A percentile compares a stretch with the other conserved stretches of the same genome.
phyloP scores from a whole-genome alignment of 331 rosid genomes.

The Acacia concinna region DNA sequence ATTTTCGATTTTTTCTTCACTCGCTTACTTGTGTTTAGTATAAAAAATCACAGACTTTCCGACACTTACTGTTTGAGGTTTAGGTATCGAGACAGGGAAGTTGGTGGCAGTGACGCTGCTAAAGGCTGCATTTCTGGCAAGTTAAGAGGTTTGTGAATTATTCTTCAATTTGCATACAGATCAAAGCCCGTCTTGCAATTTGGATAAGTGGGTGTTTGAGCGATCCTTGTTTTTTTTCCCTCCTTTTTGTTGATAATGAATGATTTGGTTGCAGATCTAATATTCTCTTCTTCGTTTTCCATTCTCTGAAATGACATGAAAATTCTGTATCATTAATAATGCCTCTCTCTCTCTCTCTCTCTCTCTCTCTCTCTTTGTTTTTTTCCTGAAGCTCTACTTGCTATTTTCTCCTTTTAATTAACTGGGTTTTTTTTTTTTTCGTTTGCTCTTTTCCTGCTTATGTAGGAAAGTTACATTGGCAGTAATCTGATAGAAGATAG shows the following conservation, averaged over 20 bases:
- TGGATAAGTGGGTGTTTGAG: too few species aligned
- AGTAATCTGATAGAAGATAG: conserved; percentile 21
- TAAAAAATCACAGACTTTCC: background rate
- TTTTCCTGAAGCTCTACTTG: background rate
- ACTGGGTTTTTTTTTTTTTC: conserved; percentile 37
- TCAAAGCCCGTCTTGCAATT: background rate
- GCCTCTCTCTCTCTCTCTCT: background rate
- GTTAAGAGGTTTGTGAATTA: background rate
- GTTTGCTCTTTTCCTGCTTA: conserved; percentile 25
- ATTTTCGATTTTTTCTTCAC: background rate
- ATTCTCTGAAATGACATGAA: background rate
- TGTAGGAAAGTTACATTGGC: conserved; percentile 32
- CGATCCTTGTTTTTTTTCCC: background rate
- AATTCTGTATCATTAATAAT: background rate
- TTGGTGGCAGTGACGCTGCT: background rate
- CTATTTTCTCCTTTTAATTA: conserved; percentile 17
- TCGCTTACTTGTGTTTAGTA: background rate
- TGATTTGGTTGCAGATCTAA: background rate
- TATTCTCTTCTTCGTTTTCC: background rate
- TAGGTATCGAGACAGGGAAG: background rate
- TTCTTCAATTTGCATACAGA: background rate
- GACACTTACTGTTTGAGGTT: background rate
- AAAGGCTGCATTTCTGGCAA: background rate
- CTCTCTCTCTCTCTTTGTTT: background rate
- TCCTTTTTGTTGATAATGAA: background rate